Evolutionary conservation across 225 moss, liverwort and hornwort species (phyloP).

Genomic region (Ulota crispa): DNA sequence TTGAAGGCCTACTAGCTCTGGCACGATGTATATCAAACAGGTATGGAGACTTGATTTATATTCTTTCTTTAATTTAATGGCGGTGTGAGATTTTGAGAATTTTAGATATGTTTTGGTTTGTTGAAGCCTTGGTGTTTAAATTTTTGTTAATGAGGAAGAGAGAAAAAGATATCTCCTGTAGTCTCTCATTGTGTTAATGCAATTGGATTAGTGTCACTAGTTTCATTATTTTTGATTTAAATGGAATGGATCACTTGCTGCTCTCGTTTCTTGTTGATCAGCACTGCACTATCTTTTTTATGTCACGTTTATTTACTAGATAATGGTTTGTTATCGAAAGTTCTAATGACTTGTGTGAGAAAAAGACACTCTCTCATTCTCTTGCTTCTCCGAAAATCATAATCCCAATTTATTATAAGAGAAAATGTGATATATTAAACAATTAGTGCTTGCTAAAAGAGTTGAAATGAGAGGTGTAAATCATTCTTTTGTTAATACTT

Average conservation of each 20-base stretch:
- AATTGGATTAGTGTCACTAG: not conserved
- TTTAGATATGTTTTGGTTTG: not conserved
- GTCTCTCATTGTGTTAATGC: not conserved
- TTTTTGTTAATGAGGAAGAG: not conserved
- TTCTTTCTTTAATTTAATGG: not conserved
- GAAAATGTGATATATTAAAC: not conserved
- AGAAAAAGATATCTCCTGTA: not conserved
- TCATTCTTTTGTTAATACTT: not conserved
- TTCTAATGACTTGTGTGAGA: not conserved
- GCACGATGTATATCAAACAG: conserved; percentile 53
- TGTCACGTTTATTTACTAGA: not conserved
- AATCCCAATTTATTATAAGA: not conserved
- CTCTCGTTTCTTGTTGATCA: not conserved
- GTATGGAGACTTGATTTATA: not conserved
- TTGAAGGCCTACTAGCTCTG: conserved; percentile 17
- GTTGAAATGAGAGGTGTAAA: not conserved
- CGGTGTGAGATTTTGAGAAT: not conserved
- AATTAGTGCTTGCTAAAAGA: not conserved
- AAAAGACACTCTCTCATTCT: not conserved
- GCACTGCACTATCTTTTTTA: not conserved
- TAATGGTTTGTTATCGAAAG: not conserved
- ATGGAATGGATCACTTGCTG: not conserved
- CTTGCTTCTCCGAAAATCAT: not conserved
- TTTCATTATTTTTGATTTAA: not conserved
- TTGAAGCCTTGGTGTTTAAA: not conserved